Conservation (phyloP, 106 monocot genomes). For the Triglochin maritima region DNA sequence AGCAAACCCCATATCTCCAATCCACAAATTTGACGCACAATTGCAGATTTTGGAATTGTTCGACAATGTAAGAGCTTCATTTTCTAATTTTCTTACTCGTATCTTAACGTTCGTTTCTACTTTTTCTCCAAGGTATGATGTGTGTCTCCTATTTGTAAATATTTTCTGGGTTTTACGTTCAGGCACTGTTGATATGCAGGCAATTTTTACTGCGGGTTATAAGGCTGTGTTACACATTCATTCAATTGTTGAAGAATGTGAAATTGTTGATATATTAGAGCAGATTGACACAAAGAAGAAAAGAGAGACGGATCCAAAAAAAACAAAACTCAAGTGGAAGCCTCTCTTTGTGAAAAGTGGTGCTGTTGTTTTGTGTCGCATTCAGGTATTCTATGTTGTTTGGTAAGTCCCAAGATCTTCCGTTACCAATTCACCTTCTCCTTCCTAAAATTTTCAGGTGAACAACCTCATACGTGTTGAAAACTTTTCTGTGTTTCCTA, state of each 20-base stretch:
- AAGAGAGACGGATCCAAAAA: slow-evolving; percentile 76
- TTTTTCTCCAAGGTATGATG: background rate
- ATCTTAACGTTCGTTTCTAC: background rate
- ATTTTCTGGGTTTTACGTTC: background rate
- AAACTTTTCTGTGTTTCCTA: slow-evolving; percentile 70
- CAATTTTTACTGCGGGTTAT: slow-evolving; percentile 96
- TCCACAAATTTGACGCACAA: slow-evolving; percentile 79
- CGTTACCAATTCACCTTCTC: too few relatives aligned
- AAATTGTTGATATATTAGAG: slow-evolving; percentile 87
- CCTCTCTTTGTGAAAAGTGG: slow-evolving; percentile 94
- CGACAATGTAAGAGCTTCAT: slow-evolving; percentile 62
- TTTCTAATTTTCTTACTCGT: background rate
- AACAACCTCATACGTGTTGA: slow-evolving; percentile 88
- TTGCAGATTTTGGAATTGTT: slow-evolving; percentile 89
- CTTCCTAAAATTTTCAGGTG: slow-evolving; percentile 62
- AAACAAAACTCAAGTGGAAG: slow-evolving; percentile 64
- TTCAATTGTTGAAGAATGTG: slow-evolving; percentile 87
- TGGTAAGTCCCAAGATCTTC: too few relatives aligned
- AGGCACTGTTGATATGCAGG: slow-evolving; percentile 29
- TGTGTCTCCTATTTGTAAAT: background rate
- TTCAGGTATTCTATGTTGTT: slow-evolving; percentile 59
- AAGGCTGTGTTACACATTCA: slow-evolving; percentile 92
- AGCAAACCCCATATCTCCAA: slow-evolving; percentile 54
- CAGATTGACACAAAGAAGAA: slow-evolving; percentile 80
- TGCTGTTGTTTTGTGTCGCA: slow-evolving; percentile 77